These are phyloP conservation scores for Diutina siamensis DNA, from an alignment of 1,139 yeast genomes.

Conservation along the genomic window DNA sequence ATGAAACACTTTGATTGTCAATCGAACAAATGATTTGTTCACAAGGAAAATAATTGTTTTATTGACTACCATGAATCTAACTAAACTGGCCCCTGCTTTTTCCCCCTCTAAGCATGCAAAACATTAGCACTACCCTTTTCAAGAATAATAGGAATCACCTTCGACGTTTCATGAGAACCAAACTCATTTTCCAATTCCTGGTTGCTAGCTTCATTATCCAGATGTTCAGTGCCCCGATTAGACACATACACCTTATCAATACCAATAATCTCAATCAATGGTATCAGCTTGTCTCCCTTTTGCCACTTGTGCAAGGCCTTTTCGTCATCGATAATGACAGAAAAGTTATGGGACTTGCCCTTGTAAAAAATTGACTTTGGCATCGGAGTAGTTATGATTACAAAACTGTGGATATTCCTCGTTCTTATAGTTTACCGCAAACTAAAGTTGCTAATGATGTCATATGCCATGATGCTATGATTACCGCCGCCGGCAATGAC, in stretches of 20 bases:
- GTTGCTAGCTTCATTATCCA: slow-evolving; percentile 62
- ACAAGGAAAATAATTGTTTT: too few relatives aligned
- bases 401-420: too few relatives aligned
- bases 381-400: not conserved
- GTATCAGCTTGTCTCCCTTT: slow-evolving; percentile 40
- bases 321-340: slow-evolving; percentile 49
- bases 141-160: slow-evolving; percentile 42
- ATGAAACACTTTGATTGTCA: too few relatives aligned
- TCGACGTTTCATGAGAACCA: slow-evolving; percentile 37
- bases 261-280: slow-evolving; percentile 55
- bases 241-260: slow-evolving; percentile 52
- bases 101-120: too few relatives aligned
- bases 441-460: not conserved
- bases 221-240: slow-evolving; percentile 58
- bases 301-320: slow-evolving; percentile 37
- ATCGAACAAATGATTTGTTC: too few relatives aligned
- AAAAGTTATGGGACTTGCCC: slow-evolving; percentile 52
- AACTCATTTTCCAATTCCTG: slow-evolving; percentile 54
- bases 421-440: not conserved
- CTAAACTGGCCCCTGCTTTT: too few relatives aligned
- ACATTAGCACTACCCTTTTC: slow-evolving; percentile 33
- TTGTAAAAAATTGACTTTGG: slow-evolving; percentile 45
- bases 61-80: too few relatives aligned
- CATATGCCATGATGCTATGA: too few relatives aligned
- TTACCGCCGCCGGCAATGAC: too few relatives aligned